Conservation (phyloP, 2,329 filamentous ascomycete genomes). For the Biscogniauxia marginata region DNA sequence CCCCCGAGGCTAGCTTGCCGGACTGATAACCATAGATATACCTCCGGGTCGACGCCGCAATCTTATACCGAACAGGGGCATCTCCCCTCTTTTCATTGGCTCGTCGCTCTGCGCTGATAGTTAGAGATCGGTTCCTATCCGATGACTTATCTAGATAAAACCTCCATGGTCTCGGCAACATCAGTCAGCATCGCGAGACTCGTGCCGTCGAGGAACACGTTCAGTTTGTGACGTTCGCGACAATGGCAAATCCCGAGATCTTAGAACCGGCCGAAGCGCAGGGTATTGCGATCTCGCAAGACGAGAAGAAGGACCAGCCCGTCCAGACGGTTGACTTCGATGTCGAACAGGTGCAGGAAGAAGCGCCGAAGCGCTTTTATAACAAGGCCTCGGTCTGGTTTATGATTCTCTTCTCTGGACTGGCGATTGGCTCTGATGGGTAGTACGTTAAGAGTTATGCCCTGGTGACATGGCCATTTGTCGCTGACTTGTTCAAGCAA, state of each 20-base stretch:
- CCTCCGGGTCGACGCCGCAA: no score
- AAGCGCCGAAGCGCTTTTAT: constrained; percentile 26
- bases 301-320: constrained; percentile 1
- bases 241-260: not conserved
- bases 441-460: constrained; percentile 38
- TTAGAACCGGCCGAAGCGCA: not conserved
- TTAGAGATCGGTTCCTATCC: no score
- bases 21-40: no score
- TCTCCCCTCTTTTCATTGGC: no score
- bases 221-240: no score
- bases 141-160: no score
- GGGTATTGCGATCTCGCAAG: not conserved
- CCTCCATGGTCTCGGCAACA: no score
- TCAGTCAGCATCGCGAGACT: no score
- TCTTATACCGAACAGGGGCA: no score
- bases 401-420: constrained; percentile 45
- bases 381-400: constrained; percentile 42
- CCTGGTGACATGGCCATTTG: not conserved
- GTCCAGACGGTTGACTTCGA: not conserved
- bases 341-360: not conserved
- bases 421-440: constrained; percentile 46
- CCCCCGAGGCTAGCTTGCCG: no score
- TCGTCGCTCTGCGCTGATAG: no score
- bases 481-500: constrained; percentile 31
- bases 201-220: no score